Evolutionary conservation across 345 rosid genomes (phyloP).

Genomic region (Bruguiera sexangula): DNA sequence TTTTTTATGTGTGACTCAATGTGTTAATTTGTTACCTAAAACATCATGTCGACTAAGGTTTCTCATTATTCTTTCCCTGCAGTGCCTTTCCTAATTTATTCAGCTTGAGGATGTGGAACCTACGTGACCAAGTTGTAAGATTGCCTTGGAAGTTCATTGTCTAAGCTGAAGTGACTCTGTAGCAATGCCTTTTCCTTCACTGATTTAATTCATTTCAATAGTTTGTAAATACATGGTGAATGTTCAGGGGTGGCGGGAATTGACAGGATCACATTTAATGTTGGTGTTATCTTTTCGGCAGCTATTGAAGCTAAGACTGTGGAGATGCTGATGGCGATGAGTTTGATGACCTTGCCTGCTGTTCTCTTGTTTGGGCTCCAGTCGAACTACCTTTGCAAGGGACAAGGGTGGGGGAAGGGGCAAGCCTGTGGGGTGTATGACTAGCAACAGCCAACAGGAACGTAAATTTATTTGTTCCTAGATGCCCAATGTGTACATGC

Average conservation of each 20-base stretch:
- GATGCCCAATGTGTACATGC: conserved; percentile 17
- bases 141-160: background rate
- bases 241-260: too few relatives aligned
- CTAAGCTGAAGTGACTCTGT: too few relatives aligned
- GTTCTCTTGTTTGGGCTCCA: conserved; percentile 2
- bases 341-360: background rate
- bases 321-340: background rate
- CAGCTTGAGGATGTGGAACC: conserved; percentile 35
- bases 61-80: conserved; percentile 25
- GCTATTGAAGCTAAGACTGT: conserved; percentile 14
- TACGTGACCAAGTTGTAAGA: conserved; percentile 21
- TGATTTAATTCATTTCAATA: too few relatives aligned
- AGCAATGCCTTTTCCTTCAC: too few relatives aligned
- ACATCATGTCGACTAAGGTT: conserved; percentile 4
- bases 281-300: conserved; percentile 5
- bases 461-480: background rate
- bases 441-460: conserved; percentile 8
- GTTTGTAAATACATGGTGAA: too few relatives aligned
- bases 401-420: background rate
- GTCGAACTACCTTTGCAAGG: background rate
- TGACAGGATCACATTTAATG: too few relatives aligned
- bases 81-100: conserved; percentile 56
- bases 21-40: too few relatives aligned
- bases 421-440: background rate
- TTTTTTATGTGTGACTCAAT: too few relatives aligned